Evolutionary conservation across 306 rosid genomes (phyloP), one percentile per base, ranked within the genome.

Genomic region (Gynostemma pentaphyllum): DNA sequence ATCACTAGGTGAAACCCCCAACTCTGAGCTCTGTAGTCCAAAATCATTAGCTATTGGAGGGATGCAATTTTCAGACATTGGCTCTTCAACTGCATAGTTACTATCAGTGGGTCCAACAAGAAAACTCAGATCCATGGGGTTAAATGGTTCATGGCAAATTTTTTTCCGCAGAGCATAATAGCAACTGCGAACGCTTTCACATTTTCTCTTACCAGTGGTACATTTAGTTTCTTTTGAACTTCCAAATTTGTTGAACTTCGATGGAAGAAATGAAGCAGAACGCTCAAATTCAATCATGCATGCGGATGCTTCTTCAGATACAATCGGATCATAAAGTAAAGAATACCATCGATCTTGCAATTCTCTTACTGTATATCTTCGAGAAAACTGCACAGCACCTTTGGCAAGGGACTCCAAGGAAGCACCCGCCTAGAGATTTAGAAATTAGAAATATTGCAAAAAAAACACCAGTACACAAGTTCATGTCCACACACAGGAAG

Each of bases 401-500:
- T 94, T 94, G 4, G 99, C 97, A 64, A 94, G 95, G 51, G 99
- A 85, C 68, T 94, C 99, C 72, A 94, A 78, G 24, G 99, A 94
- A 81, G 99, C 99, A 72, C 97, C 97, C 5, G 84, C 88, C 99
- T 94, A 79, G 41, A 81, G 60, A 70, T 42, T 46, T 60, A 62
- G 22, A 12, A 57, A 47, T 57, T 15, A 32, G 39, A 41, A 79
- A 45, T 30, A 69, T 75, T n/a, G 19, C 49, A 26, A 55, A 64
- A 69, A 62, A 61, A 18, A 9, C 19, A 62, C 68, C 45, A 28
- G 23, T 47, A 29, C 27, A 45, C n/a, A n/a, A n/a, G n/a, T n/a
- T n/a, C n/a, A n/a, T 29, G 28, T 19, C n/a, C 16, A 64, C 54
- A 29, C 19, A n/a, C 11, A 64, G 45, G 45, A 45, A 45, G 6